Base-by-base conservation (phyloP, 2,329 filamentous ascomycete species). In the Aspergillus felis region DNA sequence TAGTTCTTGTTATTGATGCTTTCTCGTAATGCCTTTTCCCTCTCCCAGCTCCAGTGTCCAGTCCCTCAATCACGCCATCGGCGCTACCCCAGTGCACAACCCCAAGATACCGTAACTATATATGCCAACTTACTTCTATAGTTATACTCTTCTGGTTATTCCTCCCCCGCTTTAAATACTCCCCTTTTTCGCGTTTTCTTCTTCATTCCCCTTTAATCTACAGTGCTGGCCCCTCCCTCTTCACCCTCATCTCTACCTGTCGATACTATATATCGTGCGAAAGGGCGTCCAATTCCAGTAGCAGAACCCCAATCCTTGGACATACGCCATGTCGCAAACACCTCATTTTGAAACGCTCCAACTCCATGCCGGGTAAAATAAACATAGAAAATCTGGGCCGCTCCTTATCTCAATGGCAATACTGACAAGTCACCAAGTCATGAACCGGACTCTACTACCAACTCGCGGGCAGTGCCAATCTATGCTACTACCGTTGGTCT, bases 381-480 rank as follows among this genome's bases (percentile, higher is more conserved):
- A 6, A 47, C 10, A 47, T 25, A 7, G 72, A 24, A 24, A 7
- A n/a, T 51, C 29, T 48, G 20, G 3, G 17, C 10, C 14, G 29
- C n/a, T 29, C 12, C 10, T n/a, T 8, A 17, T 20, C n/a, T 22
- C 24, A 12, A 44, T 29, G n/a, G n/a, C n/a, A 42, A 22, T 44
- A 50, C 57, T 60, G 57, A 61, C 35, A n/a, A 49, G 27, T 46
- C 47, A 49, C 22, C 60, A 12, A 95, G 91, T 61, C 90, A 96
- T 66, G 82, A 87, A 68, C 86, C 90, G 25, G 94, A 97, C 73
- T 78, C 89, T 27, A 75, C 87, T 2, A 96, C 93, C 61, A 93
- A 95, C 59, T 84, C 94, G 27, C 87, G 94, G 68, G 94, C 93
- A 50, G 92, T 97, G 8, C 94, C 94, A 54, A 97, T 99, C 72